A percentile compares a stretch with the other conserved stretches of the same genome.
These are phyloP conservation scores for Camellia sinensis DNA, from an alignment of 148 eudicot genomes.

Conservation along the genomic window DNA sequence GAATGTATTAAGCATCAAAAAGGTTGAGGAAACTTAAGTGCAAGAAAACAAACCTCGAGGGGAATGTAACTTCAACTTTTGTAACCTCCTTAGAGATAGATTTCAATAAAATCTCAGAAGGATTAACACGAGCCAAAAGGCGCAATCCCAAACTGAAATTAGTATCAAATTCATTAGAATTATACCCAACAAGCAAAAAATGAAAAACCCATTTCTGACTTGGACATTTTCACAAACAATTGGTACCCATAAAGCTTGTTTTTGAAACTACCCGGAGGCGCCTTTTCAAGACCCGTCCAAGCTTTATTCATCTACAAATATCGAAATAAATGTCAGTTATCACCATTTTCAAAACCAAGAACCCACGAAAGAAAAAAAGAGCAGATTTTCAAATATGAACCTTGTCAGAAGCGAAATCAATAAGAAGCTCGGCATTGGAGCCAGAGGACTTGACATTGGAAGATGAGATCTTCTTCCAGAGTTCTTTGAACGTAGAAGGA, in stretches of 20 bases:
- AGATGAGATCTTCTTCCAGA: slow-evolving; percentile 47
- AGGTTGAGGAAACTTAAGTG: not conserved
- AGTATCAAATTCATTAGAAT: not conserved
- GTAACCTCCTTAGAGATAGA: slow-evolving; percentile 83
- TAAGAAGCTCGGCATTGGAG: slow-evolving; percentile 62
- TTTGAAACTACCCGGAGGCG: slow-evolving; percentile 80
- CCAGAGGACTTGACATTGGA: slow-evolving; percentile 31
- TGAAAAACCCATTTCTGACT: not conserved
- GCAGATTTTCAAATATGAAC: slow-evolving; percentile 24
- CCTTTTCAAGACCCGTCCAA: slow-evolving; percentile 74
- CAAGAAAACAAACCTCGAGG: slow-evolving; percentile 58
- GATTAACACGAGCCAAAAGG: slow-evolving; percentile 87
- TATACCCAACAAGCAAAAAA: not conserved
- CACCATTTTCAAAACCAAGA: not conserved
- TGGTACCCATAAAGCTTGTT: slow-evolving; percentile 82
- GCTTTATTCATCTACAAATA: slow-evolving; percentile 69
- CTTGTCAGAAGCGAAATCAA: slow-evolving; percentile 78
- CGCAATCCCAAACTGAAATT: slow-evolving; percentile 65
- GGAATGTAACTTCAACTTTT: slow-evolving; percentile 64
- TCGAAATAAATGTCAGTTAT: not conserved
- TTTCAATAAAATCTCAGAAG: slow-evolving; percentile 87
- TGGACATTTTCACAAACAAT: not conserved
- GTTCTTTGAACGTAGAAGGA: slow-evolving; percentile 60
- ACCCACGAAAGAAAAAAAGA: not conserved
- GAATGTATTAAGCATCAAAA: not conserved